These are phyloP conservation scores for Boletellus ananas DNA, from an alignment of 768 basidiomycete genomes.

Conservation along the genomic window DNA sequence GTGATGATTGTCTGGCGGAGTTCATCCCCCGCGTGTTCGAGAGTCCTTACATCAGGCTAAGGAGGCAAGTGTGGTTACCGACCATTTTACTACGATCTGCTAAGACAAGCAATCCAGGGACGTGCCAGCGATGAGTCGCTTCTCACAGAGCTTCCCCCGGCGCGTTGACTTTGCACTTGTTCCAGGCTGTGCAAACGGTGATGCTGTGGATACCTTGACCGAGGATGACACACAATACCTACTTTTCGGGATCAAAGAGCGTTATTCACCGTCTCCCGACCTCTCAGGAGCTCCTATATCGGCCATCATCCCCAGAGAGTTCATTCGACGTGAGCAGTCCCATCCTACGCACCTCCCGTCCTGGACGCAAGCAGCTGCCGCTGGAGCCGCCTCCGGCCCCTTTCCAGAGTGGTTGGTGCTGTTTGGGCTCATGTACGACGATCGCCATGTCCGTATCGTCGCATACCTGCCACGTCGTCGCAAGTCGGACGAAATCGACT, in stretches of 20 bases:
- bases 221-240: slow-evolving; percentile 2
- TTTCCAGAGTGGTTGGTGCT: slow-evolving; percentile 27
- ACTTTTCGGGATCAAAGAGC: slow-evolving; percentile 16
- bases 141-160: background rate
- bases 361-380: background rate
- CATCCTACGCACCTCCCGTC: slow-evolving; percentile 15
- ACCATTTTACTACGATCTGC: background rate
- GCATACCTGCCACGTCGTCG: slow-evolving; percentile 18
- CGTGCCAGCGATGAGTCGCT: background rate
- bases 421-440: slow-evolving; percentile 23
- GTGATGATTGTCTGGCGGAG: background rate
- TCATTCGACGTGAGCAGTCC: slow-evolving; percentile 3
- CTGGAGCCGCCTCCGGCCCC: background rate
- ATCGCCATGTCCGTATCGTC: slow-evolving; percentile 14
- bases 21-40: slow-evolving; percentile 15
- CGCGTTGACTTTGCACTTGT: slow-evolving; percentile 16
- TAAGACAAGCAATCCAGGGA: slow-evolving; percentile 10
- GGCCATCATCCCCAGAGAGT: slow-evolving; percentile 11
- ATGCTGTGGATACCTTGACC: background rate
- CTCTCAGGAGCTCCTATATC: background rate
- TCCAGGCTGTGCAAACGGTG: background rate
- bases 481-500: slow-evolving; percentile 5
- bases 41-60: slow-evolving; percentile 11
- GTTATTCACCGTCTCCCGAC: background rate
- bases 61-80: slow-evolving; percentile 13